Base-by-base conservation (phyloP, 768 basidiomycete species). In the Phanerochaete carnosa region DNA sequence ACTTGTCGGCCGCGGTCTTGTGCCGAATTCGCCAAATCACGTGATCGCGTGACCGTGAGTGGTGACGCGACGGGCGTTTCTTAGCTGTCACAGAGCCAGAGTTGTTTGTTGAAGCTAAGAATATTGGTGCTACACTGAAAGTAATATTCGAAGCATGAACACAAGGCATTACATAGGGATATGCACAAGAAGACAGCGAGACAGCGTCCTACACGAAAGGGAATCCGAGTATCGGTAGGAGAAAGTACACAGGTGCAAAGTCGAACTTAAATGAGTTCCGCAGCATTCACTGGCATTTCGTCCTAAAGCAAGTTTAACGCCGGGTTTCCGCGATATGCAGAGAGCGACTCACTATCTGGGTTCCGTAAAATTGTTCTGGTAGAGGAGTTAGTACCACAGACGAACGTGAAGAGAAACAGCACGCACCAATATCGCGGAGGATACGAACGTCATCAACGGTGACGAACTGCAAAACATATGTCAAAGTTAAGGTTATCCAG, bases 271-370 rank as follows among this genome's bases (percentile, higher is more conserved):
- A 98, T 96, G 62, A 97, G 87, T 74, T 98, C 95, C 49, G 95
- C 95, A 60, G 96, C 95, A 74, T 98, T 97, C 62, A 97, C 91
- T 6, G 93, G 95, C 95, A 98, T 98, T 82, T 98, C 96, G 70
- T 97, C 95, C 90, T 97, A 70, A 61, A 55, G 65, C 64, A 33
- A 57, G 73, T 63, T 77, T 68, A 63, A 60, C 30, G 22, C 53
- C 50, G 29, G 52, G 50, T 29, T 56, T 45, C 50, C 6, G 12
- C 46, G 29, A 28, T 52, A 30, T 58, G 57, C 60, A 60, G 47
- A 52, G 47, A 30, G 43, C 50, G 57, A 70, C 83, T 74, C 74
- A 93, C 92, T 69, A 95, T 94, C 71, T 94, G 93, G 62, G 93
- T 95, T 76, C 90, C 90, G 78, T 97, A 98, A 80, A 94, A 98